Conservation (phyloP, 73 alveolate genomes). For the Paramecium pentaurelia region DNA sequence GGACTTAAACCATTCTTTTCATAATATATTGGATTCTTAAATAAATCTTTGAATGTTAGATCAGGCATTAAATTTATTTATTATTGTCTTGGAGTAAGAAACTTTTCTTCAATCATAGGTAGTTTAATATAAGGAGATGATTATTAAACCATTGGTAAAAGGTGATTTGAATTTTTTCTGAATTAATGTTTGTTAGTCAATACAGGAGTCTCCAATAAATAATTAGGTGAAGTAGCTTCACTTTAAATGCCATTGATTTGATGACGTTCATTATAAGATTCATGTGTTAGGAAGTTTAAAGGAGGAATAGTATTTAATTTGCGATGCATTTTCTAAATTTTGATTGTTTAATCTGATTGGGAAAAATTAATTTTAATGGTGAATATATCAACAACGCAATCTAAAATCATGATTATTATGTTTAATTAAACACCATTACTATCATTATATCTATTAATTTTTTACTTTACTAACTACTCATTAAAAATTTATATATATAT, state of each 20-base stretch:
- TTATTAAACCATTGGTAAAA: not conserved
- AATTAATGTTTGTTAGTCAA: not conserved
- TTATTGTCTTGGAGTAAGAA: not conserved
- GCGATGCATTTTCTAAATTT: not conserved
- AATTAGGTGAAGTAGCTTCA: not conserved
- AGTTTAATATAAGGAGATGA: not conserved
- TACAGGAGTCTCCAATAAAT: not conserved
- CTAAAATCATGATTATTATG: not conserved
- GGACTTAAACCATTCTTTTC: slow-evolving; percentile 1
- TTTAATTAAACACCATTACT: not conserved
- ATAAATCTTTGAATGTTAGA: not conserved
- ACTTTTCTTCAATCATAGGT: not conserved
- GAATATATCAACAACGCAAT: not conserved
- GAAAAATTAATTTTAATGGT: not conserved
- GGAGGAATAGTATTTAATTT: not conserved
- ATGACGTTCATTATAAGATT: not conserved
- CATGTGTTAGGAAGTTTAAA: not conserved
- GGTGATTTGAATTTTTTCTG: not conserved
- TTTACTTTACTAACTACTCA: too few relatives aligned
- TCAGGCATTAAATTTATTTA: not conserved
- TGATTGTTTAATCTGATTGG: not conserved
- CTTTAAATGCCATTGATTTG: not conserved
- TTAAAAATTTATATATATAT: not conserved
- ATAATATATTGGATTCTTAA: not conserved
- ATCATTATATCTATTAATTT: too few relatives aligned